phyloP scores from a whole-genome alignment of 1,284 basidiomycete genomes.

The Sphaerobolus stellatus region DNA sequence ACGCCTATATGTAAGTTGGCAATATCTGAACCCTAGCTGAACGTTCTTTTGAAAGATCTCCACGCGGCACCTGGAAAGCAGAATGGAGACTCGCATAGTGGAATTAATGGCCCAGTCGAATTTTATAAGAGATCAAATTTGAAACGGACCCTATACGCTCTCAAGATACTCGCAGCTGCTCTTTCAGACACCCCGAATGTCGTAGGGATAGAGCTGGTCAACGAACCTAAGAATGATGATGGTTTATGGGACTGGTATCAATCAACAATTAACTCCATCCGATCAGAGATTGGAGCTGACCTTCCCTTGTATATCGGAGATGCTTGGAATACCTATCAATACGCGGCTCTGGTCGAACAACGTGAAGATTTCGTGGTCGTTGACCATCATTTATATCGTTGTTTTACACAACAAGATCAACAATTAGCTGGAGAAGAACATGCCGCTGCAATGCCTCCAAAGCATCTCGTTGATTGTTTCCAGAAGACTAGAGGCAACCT shows the following conservation, averaged over 20 bases:
- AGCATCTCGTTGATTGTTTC: slow-evolving; percentile 44
- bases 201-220: slow-evolving; percentile 80
- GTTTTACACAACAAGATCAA: slow-evolving; percentile 69
- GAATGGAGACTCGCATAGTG: slow-evolving; percentile 65
- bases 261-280: slow-evolving; percentile 56
- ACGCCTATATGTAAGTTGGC: not conserved
- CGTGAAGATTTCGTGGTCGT: slow-evolving; percentile 55
- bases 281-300: slow-evolving; percentile 45
- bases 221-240: slow-evolving; percentile 68
- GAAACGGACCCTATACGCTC: slow-evolving; percentile 52
- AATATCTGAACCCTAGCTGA: not conserved
- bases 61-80: slow-evolving; percentile 80
- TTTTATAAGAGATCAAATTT: slow-evolving; percentile 57
- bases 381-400: slow-evolving; percentile 87
- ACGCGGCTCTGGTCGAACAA: slow-evolving; percentile 53
- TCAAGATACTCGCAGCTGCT: slow-evolving; percentile 43
- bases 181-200: slow-evolving; percentile 55
- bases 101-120: slow-evolving; percentile 48
- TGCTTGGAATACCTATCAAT: slow-evolving; percentile 73
- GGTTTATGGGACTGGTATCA: slow-evolving; percentile 67
- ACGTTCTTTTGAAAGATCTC: slow-evolving; percentile 46
- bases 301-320: slow-evolving; percentile 77
- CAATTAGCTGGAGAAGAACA: slow-evolving; percentile 58
- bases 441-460: slow-evolving; percentile 42
- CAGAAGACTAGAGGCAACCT: slow-evolving; percentile 55